Evolutionary conservation across 169 alveolate genomes (phyloP).

Genomic region (Perkinsus olseni): DNA sequence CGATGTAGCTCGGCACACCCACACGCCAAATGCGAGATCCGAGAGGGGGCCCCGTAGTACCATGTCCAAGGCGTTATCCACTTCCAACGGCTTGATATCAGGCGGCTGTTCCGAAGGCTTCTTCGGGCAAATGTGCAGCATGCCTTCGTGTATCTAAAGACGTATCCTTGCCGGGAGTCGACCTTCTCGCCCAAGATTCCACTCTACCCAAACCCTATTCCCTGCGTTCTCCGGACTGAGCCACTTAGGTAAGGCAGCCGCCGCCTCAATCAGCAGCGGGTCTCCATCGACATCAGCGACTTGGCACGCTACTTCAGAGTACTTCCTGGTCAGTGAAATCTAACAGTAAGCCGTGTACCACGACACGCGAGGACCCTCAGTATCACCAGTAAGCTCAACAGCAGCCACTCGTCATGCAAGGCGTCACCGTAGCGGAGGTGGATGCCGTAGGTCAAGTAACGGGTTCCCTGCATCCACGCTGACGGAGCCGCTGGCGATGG

Average conservation of each 20-base stretch:
- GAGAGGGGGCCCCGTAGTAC: not conserved
- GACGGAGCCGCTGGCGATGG: not conserved
- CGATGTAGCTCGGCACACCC: too few relatives aligned
- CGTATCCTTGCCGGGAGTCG: too few relatives aligned
- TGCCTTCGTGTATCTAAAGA: not conserved
- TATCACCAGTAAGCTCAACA: not conserved
- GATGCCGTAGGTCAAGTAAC: not conserved
- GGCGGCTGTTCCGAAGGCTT: not conserved
- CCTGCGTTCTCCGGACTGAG: not conserved
- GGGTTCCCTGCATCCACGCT: not conserved
- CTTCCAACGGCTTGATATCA: not conserved
- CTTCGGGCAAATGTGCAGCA: not conserved
- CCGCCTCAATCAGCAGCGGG: not conserved
- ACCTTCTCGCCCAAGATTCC: too few relatives aligned
- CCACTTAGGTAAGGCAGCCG: not conserved
- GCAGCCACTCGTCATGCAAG: not conserved
- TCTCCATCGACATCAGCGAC: not conserved
- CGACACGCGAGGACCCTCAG: not conserved
- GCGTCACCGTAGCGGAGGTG: not conserved
- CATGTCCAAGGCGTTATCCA: not conserved
- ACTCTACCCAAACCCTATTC: not conserved
- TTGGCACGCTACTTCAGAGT: not conserved
- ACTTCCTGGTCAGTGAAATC: not conserved
- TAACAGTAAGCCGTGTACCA: not conserved
- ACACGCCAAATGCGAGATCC: too few relatives aligned